Evolutionary conservation across 306 rosid species (phyloP), one percentile per base, ranked within the genome.

Genomic region (Sicyos baderoa): DNA sequence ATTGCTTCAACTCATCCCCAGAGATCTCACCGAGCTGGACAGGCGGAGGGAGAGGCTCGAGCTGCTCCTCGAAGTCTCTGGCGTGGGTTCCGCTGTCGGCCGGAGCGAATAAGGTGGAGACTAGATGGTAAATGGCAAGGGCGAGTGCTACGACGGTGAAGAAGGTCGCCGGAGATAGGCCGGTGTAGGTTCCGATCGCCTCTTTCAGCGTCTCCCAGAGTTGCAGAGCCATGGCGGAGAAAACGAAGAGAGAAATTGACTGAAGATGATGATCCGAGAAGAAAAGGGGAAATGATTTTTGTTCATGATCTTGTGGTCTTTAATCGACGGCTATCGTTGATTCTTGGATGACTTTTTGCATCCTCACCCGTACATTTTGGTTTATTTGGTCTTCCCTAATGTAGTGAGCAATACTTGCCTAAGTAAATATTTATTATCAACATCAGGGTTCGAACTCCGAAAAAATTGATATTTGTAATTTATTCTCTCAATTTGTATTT

Each of bases 1-100:
- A 93, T 45, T 75, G 81, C 58, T 82, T 83, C 56, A 93, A 81
- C 12, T 89, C 96, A 1, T 93, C 94, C 69, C 76, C 91, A 1
- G 89, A 71, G 71, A 93, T 47, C 84, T 93, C 98, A 11, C 98
- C 98, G 58, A 93, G 35, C 84, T 93, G 98, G 62, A 93, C 96
- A 22, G 98, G 98, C 2, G 96, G 95, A 15, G 81, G 83, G 6
- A 82, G 88, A 59, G 98, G 91, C 76, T 80, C 78, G 74, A 85
- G 68, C 78, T 74, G 74, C 64, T 85, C 82, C 64, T 79, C 93
- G 0, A 72, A 19, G 47, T 59, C 76, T 48, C 71, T 77, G 16
- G 61, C 32, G 74, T 16, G 35, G 22, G 49, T 29, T 21, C 50
- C 76, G 54, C 42, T 18, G 4, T 73, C 77, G 9, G 90, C 25